Base-by-base conservation (phyloP, 2,329 filamentous ascomycete genomes). In the Colletotrichum camelliae region DNA sequence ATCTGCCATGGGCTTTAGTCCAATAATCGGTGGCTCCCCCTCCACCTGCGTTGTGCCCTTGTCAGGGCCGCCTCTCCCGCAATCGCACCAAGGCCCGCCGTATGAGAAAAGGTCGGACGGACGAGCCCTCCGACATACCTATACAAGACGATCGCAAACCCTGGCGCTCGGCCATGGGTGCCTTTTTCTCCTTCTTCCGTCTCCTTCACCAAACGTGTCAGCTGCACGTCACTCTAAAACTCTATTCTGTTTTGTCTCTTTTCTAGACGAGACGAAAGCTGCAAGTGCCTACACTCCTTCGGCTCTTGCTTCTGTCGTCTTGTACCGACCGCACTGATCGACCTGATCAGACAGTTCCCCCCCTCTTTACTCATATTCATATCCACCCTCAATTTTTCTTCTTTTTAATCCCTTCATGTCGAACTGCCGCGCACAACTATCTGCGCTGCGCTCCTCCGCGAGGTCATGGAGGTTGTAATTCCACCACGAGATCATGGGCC, bases 401-500 rank as follows among this genome's bases (percentile, higher is more conserved):
- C 62, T 48, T 61, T 16, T 18, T 69, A 73, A 73, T 68, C 43
- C 61, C 31, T 75, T 66, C 74, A 76, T 76, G 71, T 75, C 74
- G 31, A 61, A 55, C 48, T 71, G 71, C 66, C n/a, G 67, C 71
- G 74, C 62, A 64, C 35, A 16, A 18, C 10, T 33, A 16, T 27
- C 65, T 75, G 66, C 71, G 66, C 66, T 67, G 72, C 71, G 27
- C 65, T 74, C 71, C 67, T 70, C 66, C 72, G 31, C 27, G 71
- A 76, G 66, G 74, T 37, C 73, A 75, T 78, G 77, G 74, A 78
- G 68, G 72, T 77, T 60, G 73, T 78, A 58, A 78, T 78, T 55
- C 77, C 77, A 48, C 71, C 77, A 18, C 67, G 77, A 71, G 74
- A 77, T 48, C 76, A 78, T 66, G 77, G 62, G 33, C 65, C 76